Conservation (phyloP, 108 stramenopile genomes). For the Cyclotella choctawhatcheeana region DNA sequence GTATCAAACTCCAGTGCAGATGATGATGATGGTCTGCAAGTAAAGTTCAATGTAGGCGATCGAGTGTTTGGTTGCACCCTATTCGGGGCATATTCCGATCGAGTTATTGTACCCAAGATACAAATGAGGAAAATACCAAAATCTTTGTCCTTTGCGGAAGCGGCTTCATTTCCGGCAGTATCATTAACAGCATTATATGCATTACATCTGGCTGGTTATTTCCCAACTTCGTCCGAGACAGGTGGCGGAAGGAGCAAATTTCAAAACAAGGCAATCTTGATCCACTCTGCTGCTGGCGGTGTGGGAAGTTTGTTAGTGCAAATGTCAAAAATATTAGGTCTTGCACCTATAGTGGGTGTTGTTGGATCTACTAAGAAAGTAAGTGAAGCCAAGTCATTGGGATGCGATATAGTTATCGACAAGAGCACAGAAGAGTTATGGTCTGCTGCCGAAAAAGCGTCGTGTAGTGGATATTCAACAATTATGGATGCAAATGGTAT, state of each 20-base stretch:
- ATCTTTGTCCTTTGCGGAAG: slow-evolving; percentile 55
- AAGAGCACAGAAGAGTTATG: slow-evolving; percentile 67
- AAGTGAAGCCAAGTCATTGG: slow-evolving; percentile 64
- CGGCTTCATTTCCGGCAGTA: slow-evolving; percentile 84
- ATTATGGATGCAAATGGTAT: slow-evolving; percentile 91
- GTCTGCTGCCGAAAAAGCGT: slow-evolving; percentile 49
- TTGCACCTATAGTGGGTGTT: slow-evolving; percentile 79
- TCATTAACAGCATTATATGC: slow-evolving; percentile 87
- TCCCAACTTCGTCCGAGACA: slow-evolving; percentile 24
- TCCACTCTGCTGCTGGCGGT: slow-evolving; percentile 91
- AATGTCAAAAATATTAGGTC: slow-evolving; percentile 81
- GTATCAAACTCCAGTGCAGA: slow-evolving; percentile 31
- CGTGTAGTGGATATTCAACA: slow-evolving; percentile 63
- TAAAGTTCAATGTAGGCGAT: slow-evolving; percentile 64
- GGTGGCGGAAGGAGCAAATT: slow-evolving; percentile 31
- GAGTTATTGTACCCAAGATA: slow-evolving; percentile 70
- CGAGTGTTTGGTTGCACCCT: slow-evolving; percentile 84
- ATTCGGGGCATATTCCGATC: slow-evolving; percentile 84
- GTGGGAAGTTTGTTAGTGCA: slow-evolving; percentile 88
- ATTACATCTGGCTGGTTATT: slow-evolving; percentile 75
- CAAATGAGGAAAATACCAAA: slow-evolving; percentile 78
- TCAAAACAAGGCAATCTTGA: slow-evolving; percentile 76
- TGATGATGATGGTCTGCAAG: slow-evolving; percentile 4
- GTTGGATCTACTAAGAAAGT: slow-evolving; percentile 84
- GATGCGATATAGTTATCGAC: slow-evolving; percentile 87